These are phyloP conservation scores for Coelastrella sp. DNA, from an alignment of 139 green algal genomes.

Conservation along the genomic window DNA sequence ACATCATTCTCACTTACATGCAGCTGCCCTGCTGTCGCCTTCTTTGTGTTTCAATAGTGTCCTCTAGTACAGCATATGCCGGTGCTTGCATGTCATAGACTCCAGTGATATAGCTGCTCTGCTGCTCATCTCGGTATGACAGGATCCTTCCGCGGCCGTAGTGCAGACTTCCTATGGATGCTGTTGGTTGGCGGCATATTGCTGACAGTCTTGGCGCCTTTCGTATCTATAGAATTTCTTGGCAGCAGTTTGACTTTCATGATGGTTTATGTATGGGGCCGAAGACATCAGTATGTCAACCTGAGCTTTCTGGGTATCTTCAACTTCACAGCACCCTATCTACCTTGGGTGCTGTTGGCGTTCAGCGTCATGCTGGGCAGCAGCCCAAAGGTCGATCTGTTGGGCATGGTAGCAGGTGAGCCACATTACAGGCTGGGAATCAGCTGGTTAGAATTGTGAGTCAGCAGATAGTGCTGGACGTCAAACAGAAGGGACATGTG, in stretches of 20 bases:
- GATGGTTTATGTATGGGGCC: conserved; percentile 99
- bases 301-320: conserved; percentile 98
- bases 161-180: conserved; percentile 99
- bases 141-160: conserved; percentile 91
- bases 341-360: conserved; percentile 98
- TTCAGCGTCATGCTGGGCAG: conserved; percentile 94
- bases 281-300: conserved; percentile 92
- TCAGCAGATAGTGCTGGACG: too few relatives aligned
- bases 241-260: conserved; percentile 98
- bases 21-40: too few relatives aligned
- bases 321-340: conserved; percentile 98
- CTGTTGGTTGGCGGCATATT: conserved; percentile 90
- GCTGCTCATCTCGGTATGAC: not conserved
- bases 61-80: not conserved
- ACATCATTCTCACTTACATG: not conserved
- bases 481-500: too few relatives aligned
- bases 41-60: too few relatives aligned
- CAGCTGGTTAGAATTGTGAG: too few relatives aligned
- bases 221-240: conserved; percentile 97
- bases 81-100: not conserved
- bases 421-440: too few relatives aligned
- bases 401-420: conserved; percentile 91
- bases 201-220: conserved; percentile 85
- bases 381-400: conserved; percentile 90
- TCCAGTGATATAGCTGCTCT: not conserved